These are phyloP conservation scores for Collybia nuda DNA, from an alignment of 768 basidiomycete species.

Conservation along the genomic window DNA sequence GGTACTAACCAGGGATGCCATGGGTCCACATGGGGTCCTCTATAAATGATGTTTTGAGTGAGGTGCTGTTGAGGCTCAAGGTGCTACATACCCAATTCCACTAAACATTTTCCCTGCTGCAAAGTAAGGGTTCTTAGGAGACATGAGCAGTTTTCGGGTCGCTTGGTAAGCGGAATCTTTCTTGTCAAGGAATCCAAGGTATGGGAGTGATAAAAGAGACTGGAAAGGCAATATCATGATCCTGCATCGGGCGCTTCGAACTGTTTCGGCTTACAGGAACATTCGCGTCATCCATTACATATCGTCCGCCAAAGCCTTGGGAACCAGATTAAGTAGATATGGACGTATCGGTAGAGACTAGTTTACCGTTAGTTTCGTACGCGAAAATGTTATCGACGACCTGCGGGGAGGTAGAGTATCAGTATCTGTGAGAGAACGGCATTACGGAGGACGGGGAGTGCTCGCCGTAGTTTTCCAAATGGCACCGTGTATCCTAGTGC, in stretches of 20 bases:
- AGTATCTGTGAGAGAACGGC: neutral
- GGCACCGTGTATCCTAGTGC: constrained; percentile 54
- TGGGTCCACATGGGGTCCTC: constrained; percentile 72
- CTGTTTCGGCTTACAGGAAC: constrained; percentile 57
- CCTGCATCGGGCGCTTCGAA: neutral
- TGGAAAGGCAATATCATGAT: constrained; percentile 20
- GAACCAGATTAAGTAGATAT: neutral
- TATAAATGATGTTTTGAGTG: constrained; percentile 23
- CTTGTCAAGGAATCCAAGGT: constrained; percentile 73
- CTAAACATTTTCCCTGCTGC: constrained; percentile 61
- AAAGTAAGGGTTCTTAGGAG: constrained; percentile 69
- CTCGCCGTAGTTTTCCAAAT: constrained; percentile 63
- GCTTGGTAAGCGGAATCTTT: constrained; percentile 56
- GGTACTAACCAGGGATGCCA: constrained; percentile 64
- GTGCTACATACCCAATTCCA: constrained; percentile 59
- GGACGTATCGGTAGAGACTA: neutral
- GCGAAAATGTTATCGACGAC: constrained; percentile 67
- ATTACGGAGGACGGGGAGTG: neutral
- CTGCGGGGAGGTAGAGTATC: constrained; percentile 29
- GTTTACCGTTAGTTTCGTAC: constrained; percentile 71
- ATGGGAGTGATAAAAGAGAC: constrained; percentile 79
- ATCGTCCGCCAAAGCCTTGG: constrained; percentile 63
- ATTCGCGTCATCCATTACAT: constrained; percentile 86
- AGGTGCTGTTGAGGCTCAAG: neutral
- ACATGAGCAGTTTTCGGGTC: constrained; percentile 65